Conservation (phyloP, 2,329 filamentous ascomycete genomes). For the Penicillium glabrum region DNA sequence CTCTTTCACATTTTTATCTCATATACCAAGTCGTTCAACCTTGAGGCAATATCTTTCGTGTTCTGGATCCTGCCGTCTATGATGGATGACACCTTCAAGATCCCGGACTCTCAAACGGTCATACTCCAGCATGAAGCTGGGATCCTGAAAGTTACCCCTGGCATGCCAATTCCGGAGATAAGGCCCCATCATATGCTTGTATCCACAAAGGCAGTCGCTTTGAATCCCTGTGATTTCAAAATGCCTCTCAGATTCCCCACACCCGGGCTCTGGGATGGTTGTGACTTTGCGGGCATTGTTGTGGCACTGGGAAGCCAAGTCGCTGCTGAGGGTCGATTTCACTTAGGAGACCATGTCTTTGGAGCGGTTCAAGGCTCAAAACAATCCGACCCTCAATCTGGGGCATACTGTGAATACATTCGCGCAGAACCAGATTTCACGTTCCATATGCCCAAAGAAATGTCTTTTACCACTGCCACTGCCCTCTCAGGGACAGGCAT, state of each 20-base stretch:
- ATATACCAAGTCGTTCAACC: background rate
- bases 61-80: constrained; percentile 13
- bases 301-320: constrained; percentile 20
- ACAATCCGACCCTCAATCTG: constrained; percentile 14
- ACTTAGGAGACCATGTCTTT: constrained; percentile 37
- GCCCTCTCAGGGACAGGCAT: constrained; percentile 21
- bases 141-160: constrained; percentile 13
- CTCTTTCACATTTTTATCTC: background rate
- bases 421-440: constrained; percentile 13
- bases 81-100: background rate
- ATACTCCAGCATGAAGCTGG: constrained; percentile 22
- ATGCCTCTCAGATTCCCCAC: constrained; percentile 20
- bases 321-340: constrained; percentile 14
- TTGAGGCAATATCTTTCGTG: background rate
- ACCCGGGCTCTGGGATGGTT: constrained; percentile 25
- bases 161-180: constrained; percentile 14
- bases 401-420: constrained; percentile 23
- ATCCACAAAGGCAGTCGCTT: constrained; percentile 29
- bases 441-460: constrained; percentile 16
- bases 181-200: constrained; percentile 20
- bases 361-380: constrained; percentile 37
- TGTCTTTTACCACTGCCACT: constrained; percentile 6
- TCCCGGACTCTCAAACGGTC: constrained; percentile 15
- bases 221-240: constrained; percentile 32
- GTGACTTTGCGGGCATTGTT: constrained; percentile 30